Conservation (phyloP, 1,139 yeast genomes). For the Debaryomycetaceae sp. region DNA sequence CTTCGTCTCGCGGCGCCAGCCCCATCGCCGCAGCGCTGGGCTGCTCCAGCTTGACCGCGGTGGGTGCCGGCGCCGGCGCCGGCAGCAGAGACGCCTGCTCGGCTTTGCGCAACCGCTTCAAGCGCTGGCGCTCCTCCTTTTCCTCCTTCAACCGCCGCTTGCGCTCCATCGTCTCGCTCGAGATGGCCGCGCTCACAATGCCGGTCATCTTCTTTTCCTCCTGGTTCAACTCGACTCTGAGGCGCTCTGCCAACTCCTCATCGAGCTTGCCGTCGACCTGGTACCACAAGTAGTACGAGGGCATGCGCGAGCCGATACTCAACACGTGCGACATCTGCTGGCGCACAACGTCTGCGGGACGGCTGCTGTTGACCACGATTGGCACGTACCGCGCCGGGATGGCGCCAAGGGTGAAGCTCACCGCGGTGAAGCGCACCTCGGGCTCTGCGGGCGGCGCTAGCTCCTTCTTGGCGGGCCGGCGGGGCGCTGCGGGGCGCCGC, state of each 20-base stretch:
- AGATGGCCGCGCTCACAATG: conserved; percentile 14
- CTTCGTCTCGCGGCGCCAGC: too few species aligned
- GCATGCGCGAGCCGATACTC: conserved; percentile 54
- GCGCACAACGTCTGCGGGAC: conserved; percentile 51
- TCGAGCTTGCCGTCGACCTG: conserved; percentile 79
- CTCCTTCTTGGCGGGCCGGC: conserved; percentile 16
- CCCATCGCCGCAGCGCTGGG: too few species aligned
- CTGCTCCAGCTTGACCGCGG: too few species aligned
- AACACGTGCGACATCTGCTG: conserved; percentile 59
- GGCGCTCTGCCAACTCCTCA: conserved; percentile 48
- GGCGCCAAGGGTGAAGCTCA: conserved; percentile 59
- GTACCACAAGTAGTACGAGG: conserved; percentile 73
- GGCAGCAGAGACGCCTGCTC: too few species aligned
- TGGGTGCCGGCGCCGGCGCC: too few species aligned
- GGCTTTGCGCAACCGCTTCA: conserved; percentile 15
- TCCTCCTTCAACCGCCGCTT: conserved; percentile 32
- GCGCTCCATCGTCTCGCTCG: conserved; percentile 14
- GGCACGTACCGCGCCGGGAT: conserved; percentile 67
- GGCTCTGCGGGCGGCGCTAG: conserved; percentile 34
- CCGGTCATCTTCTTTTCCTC: conserved; percentile 46
- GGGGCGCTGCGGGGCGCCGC: too few species aligned
- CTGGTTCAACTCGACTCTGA: conserved; percentile 34
- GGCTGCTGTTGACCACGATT: conserved; percentile 66
- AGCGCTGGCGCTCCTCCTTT: conserved; percentile 12
- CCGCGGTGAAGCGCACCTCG: conserved; percentile 48